Percentiles rank a stretch among this genome's conserved stretches.
Evolutionary conservation across 169 alveolate species (phyloP).

Genomic region (Babesia sp.): DNA sequence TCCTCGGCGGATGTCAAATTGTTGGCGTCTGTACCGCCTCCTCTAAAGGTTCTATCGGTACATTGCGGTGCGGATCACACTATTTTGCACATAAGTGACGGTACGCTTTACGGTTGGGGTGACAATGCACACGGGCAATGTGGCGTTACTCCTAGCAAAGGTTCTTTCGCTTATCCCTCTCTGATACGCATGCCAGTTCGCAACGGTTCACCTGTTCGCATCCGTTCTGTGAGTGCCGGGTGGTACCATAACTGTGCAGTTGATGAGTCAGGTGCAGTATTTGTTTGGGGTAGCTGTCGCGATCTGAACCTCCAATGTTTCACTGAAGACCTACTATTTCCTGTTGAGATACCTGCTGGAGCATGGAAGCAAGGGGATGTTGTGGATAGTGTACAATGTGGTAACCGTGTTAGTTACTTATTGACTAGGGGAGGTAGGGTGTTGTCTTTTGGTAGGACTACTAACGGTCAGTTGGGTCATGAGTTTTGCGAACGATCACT

Average conservation of each 20-base stretch:
- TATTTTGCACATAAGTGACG: conserved; percentile 50
- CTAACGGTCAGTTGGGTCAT: conserved; percentile 63
- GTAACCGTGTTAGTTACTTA: conserved; percentile 52
- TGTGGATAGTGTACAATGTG: conserved; percentile 26
- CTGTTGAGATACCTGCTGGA: conserved; percentile 7
- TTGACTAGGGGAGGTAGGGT: conserved; percentile 26
- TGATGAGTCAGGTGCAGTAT: conserved; percentile 23
- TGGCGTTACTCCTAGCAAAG: conserved; percentile 20
- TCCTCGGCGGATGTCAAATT: background rate
- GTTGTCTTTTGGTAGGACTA: conserved; percentile 44
- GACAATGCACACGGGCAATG: conserved; percentile 61
- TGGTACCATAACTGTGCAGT: conserved; percentile 42
- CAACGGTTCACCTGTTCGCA: conserved; percentile 18
- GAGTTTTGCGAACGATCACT: background rate
- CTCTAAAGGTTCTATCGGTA: conserved; percentile 28
- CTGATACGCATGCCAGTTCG: conserved; percentile 35
- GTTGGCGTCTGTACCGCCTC: conserved; percentile 18
- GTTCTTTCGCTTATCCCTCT: conserved; percentile 24
- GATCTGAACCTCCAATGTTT: conserved; percentile 40
- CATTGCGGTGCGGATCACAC: conserved; percentile 56
- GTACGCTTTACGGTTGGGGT: conserved; percentile 58
- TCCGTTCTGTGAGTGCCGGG: conserved; percentile 36
- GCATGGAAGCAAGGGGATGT: background rate
- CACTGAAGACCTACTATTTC: background rate
- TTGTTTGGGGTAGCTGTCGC: conserved; percentile 59